phyloP scores from a whole-genome alignment of 179 eudicot species.

The Corrigiola litoralis region DNA sequence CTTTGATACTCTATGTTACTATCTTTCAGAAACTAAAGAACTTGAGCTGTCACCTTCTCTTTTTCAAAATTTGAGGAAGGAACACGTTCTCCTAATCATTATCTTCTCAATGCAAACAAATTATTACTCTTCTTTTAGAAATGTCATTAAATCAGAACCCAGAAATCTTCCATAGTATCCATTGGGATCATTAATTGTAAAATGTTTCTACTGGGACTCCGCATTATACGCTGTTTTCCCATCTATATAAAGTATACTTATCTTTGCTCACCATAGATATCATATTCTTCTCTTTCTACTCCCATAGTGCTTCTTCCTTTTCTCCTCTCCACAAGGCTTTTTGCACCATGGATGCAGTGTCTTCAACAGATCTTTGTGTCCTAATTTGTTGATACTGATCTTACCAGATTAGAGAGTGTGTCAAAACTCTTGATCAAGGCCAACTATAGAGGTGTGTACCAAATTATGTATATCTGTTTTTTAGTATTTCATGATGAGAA shows the following conservation, averaged over 20 bases:
- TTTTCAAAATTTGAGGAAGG: background rate
- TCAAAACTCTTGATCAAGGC: slow-evolving; percentile 3
- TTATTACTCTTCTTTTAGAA: background rate
- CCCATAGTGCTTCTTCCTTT: background rate
- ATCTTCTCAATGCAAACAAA: background rate
- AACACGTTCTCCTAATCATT: background rate
- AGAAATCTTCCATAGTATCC: background rate
- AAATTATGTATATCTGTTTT: background rate
- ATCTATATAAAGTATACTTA: background rate
- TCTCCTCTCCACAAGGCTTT: background rate
- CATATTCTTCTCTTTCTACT: background rate
- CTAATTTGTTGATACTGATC: slow-evolving; percentile 9
- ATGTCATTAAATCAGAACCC: background rate
- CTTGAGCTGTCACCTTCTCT: background rate
- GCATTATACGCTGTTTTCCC: background rate
- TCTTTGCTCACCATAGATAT: background rate
- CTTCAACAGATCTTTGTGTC: background rate
- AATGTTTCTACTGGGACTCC: background rate
- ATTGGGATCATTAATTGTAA: slow-evolving; percentile 2
- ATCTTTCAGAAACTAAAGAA: background rate
- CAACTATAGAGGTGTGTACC: slow-evolving; percentile 9
- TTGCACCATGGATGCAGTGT: slow-evolving; percentile 1
- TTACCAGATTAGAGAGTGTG: background rate
- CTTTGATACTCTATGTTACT: background rate
- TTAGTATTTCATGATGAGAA: background rate